A percentile compares a stretch with the other conserved stretches of the same genome.
These are phyloP conservation scores for Simplicillium sp. DNA, from an alignment of 2,329 filamentous ascomycete genomes.

Conservation along the genomic window DNA sequence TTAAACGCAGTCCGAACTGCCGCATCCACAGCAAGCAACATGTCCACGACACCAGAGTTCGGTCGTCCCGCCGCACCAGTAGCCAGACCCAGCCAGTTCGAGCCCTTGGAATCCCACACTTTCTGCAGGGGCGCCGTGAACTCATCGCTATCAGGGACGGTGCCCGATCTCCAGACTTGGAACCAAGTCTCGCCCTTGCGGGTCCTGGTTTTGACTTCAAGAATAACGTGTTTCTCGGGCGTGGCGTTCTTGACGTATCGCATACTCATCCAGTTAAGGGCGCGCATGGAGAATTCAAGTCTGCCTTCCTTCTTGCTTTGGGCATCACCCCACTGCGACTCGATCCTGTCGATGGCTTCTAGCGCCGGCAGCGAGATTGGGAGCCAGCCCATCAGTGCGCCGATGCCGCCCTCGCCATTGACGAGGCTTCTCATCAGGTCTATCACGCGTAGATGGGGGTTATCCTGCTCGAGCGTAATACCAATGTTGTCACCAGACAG, in stretches of 20 bases:
- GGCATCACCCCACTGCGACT: slow-evolving; percentile 39
- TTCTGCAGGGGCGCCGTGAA: slow-evolving; percentile 29
- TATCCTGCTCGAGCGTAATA: slow-evolving; percentile 50
- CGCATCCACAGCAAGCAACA: slow-evolving; percentile 39
- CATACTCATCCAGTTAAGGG: slow-evolving; percentile 48
- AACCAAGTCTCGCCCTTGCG: slow-evolving; percentile 41
- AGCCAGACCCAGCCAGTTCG: slow-evolving; percentile 37
- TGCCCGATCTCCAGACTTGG: slow-evolving; percentile 33
- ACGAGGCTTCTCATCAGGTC: slow-evolving; percentile 49
- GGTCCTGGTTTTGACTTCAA: slow-evolving; percentile 42
- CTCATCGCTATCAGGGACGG: slow-evolving; percentile 15
- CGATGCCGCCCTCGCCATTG: slow-evolving; percentile 44
- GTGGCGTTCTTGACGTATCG: slow-evolving; percentile 34
- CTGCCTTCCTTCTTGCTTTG: slow-evolving; percentile 31
- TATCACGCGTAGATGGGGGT: slow-evolving; percentile 57
- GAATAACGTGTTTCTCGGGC: slow-evolving; percentile 17
- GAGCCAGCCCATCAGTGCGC: slow-evolving; percentile 43
- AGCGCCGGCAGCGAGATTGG: slow-evolving; percentile 57
- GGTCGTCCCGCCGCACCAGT: slow-evolving; percentile 35
- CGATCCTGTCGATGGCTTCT: slow-evolving; percentile 49
- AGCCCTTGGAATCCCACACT: slow-evolving; percentile 34
- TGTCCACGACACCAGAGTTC: slow-evolving; percentile 29
- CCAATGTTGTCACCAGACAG: slow-evolving; percentile 44
- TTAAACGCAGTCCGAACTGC: slow-evolving; percentile 25
- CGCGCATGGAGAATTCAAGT: slow-evolving; percentile 41